Conservation (phyloP, 202 grass and related monocot genomes). For the Carex sylvatica region DNA sequence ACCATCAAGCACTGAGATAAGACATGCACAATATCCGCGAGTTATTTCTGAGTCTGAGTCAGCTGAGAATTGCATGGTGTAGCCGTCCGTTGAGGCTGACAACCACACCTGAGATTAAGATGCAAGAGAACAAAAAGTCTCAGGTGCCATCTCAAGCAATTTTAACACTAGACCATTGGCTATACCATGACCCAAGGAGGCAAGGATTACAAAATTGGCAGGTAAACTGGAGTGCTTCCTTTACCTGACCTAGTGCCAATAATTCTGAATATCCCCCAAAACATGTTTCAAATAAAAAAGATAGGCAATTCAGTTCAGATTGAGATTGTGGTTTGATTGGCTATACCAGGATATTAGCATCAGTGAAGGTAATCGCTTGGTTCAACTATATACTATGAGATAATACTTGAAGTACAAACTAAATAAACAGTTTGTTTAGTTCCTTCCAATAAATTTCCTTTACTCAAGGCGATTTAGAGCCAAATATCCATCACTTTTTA, state of each 20-base stretch:
- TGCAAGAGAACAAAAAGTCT: conserved; percentile 7
- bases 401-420: background rate
- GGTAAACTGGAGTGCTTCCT: background rate
- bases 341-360: background rate
- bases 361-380: background rate
- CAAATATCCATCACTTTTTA: background rate
- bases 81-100: conserved; percentile 27
- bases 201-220: background rate
- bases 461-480: background rate
- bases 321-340: background rate
- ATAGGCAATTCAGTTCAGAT: background rate
- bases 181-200: background rate
- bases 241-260: background rate
- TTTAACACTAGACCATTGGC: background rate
- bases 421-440: background rate
- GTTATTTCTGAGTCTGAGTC: conserved; percentile 96
- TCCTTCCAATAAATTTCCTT: background rate
- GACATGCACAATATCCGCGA: conserved; percentile 73
- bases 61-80: conserved; percentile 71
- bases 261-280: background rate
- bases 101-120: conserved; percentile 22
- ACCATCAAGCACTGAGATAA: conserved; percentile 68
- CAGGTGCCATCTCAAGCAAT: background rate
- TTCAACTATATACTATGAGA: background rate
- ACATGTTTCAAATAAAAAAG: background rate